Evolutionary conservation across 805 yeast species (phyloP).

Genomic region (Blastobotrys parvus): DNA sequence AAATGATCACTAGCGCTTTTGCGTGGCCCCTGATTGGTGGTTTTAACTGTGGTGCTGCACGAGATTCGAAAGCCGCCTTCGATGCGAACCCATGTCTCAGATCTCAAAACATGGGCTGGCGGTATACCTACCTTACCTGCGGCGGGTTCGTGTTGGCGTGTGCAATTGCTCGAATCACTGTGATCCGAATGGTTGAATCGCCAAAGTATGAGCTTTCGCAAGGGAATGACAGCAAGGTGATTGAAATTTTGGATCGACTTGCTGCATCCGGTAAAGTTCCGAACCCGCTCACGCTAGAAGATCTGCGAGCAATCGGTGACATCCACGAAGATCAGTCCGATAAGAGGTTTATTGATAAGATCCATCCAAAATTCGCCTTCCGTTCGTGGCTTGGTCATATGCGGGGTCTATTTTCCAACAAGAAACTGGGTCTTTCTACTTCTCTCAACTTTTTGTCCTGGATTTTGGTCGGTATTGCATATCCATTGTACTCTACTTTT

Average conservation of each 20-base stretch:
- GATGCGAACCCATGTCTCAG: slow-evolving; percentile 39
- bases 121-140: slow-evolving; percentile 46
- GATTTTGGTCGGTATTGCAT: slow-evolving; percentile 48
- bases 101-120: slow-evolving; percentile 48
- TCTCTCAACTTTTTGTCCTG: slow-evolving; percentile 32
- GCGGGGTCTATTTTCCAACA: slow-evolving; percentile 38
- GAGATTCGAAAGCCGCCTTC: too few species aligned
- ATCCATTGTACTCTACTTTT: slow-evolving; percentile 46
- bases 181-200: slow-evolving; percentile 41
- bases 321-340: slow-evolving; percentile 16
- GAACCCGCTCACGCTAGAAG: slow-evolving; percentile 39
- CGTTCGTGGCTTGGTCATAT: slow-evolving; percentile 31
- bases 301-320: slow-evolving; percentile 38
- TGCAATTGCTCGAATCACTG: slow-evolving; percentile 40
- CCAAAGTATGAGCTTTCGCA: slow-evolving; percentile 46
- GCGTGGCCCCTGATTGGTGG: slow-evolving; percentile 50
- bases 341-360: slow-evolving; percentile 3
- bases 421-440: slow-evolving; percentile 27
- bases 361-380: slow-evolving; percentile 14
- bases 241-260: slow-evolving; percentile 35
- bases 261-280: slow-evolving; percentile 38
- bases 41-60: slow-evolving; percentile 37
- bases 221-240: slow-evolving; percentile 43
- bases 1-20: slow-evolving; percentile 40
- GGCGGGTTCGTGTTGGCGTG: slow-evolving; percentile 45